phyloP scores from a whole-genome alignment of 768 basidiomycete species.

The Macrolepiota albuminosa region DNA sequence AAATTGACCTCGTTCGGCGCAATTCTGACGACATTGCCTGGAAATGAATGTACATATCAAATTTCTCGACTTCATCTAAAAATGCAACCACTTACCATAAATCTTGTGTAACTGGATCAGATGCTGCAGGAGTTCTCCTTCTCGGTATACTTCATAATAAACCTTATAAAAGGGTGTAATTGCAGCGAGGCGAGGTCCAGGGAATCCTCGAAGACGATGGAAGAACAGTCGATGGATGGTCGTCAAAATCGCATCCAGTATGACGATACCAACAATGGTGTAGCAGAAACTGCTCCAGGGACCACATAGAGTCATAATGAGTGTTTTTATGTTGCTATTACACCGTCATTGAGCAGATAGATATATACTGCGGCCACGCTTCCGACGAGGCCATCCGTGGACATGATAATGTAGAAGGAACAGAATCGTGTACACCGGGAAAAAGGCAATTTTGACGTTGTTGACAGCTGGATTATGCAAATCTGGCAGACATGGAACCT shows the following conservation, averaged over 20 bases:
- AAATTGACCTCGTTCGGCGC: conserved; percentile 32
- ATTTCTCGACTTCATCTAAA: not conserved
- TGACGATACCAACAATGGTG: not conserved
- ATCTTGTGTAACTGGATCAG: conserved; percentile 25
- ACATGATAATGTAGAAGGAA: conserved; percentile 3
- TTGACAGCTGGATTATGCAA: conserved; percentile 5
- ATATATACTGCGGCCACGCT: conserved; percentile 5
- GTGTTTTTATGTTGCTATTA: not conserved
- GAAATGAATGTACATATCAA: not conserved
- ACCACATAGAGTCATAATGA: not conserved
- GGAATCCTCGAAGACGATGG: conserved; percentile 29
- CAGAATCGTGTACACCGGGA: conserved; percentile 7
- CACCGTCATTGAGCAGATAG: not conserved
- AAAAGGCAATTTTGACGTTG: conserved; percentile 5
- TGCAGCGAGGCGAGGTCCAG: conserved; percentile 31
- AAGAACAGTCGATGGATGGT: conserved; percentile 23
- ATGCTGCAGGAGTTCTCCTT: conserved; percentile 27
- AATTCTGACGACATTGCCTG: conserved; percentile 35
- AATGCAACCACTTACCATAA: conserved; percentile 22
- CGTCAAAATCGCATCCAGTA: conserved; percentile 9
- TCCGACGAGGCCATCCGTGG: conserved; percentile 9
- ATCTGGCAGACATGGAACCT: conserved; percentile 5
- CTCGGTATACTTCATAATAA: conserved; percentile 30
- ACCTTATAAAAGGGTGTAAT: conserved; percentile 26
- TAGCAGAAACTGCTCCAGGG: not conserved